Conservation (phyloP, 208 protist genomes). For the Acanthamoeba divionensis region DNA sequence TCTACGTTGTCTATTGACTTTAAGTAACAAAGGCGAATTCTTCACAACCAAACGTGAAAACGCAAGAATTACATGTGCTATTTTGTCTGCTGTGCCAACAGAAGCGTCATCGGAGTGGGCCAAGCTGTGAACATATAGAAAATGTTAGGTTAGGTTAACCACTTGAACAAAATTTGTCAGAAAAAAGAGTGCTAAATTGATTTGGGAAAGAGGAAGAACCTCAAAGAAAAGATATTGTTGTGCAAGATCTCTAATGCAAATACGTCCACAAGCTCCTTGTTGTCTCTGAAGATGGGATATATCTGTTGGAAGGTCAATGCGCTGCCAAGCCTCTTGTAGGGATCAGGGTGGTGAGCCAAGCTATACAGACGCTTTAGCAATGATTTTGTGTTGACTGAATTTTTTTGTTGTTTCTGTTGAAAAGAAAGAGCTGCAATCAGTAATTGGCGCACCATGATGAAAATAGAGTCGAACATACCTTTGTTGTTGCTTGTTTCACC, state of each 20-base stretch:
- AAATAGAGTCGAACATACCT: background rate
- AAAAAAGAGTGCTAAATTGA: background rate
- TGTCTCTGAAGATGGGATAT: slow-evolving; percentile 39
- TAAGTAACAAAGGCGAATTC: slow-evolving; percentile 45
- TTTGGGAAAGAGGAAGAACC: slow-evolving; percentile 4
- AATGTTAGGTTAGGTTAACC: background rate
- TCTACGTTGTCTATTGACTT: slow-evolving; percentile 37
- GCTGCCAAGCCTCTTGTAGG: slow-evolving; percentile 71
- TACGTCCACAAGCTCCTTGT: slow-evolving; percentile 19
- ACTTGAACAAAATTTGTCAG: background rate
- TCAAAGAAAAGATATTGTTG: slow-evolving; percentile 62
- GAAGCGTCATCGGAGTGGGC: slow-evolving; percentile 21
- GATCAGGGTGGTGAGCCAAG: slow-evolving; percentile 70
- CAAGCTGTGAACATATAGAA: background rate
- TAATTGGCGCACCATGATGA: background rate
- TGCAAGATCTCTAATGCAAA: slow-evolving; percentile 73
- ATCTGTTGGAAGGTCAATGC: slow-evolving; percentile 64
- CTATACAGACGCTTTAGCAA: slow-evolving; percentile 75
- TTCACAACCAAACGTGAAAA: slow-evolving; percentile 48
- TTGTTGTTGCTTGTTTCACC: slow-evolving; percentile 65
- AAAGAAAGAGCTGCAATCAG: background rate
- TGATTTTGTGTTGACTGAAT: slow-evolving; percentile 46
- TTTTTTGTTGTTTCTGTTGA: slow-evolving; percentile 44
- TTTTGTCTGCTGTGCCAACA: slow-evolving; percentile 9
- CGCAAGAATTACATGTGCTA: background rate